A percentile compares a stretch with the other conserved stretches of the same genome.
These are phyloP conservation scores for Gynandropsis gynandra DNA, from an alignment of 345 rosid genomes.

Conservation along the genomic window DNA sequence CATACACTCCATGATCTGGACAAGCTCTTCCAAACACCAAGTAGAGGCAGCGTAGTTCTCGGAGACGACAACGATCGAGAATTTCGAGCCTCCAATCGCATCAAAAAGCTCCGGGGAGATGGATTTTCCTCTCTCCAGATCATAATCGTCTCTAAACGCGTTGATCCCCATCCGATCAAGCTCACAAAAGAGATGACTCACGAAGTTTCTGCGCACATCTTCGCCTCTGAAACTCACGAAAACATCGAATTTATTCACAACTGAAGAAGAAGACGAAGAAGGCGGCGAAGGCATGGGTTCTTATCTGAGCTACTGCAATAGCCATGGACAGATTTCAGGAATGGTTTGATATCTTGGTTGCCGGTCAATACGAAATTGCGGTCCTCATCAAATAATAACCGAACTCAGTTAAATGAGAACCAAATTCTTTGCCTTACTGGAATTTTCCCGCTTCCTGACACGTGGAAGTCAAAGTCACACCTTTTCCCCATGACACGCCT, in stretches of 20 bases:
- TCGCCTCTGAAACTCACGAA: conserved; percentile 33
- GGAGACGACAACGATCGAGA: conserved; percentile 23
- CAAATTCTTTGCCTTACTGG: background rate
- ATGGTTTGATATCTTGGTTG: background rate
- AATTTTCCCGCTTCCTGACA: background rate
- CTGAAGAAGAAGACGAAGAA: conserved; percentile 10
- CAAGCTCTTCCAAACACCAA: conserved; percentile 32
- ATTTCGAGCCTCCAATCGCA: conserved; percentile 23
- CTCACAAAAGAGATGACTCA: conserved; percentile 24
- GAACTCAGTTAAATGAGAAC: no score
- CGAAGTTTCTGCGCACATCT: conserved; percentile 26
- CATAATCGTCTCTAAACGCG: conserved; percentile 22
- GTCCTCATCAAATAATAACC: no score
- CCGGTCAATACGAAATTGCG: background rate
- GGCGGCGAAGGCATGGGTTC: conserved; percentile 5
- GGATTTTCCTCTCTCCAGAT: conserved; percentile 18
- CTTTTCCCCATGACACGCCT: conserved; percentile 4
- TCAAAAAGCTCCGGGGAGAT: conserved; percentile 24
- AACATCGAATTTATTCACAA: conserved; percentile 17
- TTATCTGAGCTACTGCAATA: conserved; percentile 15
- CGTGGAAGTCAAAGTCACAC: conserved; percentile 26
- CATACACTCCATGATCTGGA: conserved; percentile 22
- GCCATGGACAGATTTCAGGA: background rate
- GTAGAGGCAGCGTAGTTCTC: conserved; percentile 23
- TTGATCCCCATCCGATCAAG: conserved; percentile 23